Evolutionary conservation across 1,284 basidiomycete species (phyloP), one percentile per base, ranked within the genome.

Genomic region (Golubevia sp.): DNA sequence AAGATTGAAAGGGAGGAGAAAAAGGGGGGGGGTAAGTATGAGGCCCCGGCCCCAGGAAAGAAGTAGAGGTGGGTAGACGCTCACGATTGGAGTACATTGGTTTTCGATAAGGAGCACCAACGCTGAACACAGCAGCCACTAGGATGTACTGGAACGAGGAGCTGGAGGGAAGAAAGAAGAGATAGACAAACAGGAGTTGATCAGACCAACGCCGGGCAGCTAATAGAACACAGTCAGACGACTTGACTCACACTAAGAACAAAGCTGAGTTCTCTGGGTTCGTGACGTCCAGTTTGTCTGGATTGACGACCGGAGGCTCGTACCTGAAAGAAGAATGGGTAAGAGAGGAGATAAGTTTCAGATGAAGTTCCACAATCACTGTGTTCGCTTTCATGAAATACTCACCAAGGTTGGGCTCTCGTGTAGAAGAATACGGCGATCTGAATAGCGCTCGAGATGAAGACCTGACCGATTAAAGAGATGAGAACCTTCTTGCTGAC

Each of bases 71-170:
- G 27, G 8, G 23, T 1, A 61, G 26, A 11, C 18, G 50, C 64
- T 70, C 44, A 93, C 94, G 89, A 82, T 99, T 99, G 6, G 94
- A 93, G 88, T 91, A 96, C 87, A 99, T 93, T 15, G 94, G 89
- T 84, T 92, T 91, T 59, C 97, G 89, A 85, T 96, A 99, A 1
- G 97, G 97, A 11, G 95, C 94, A 0, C 97, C 97, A 70, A 98
- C 97, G 82, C 92, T 95, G 86, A 99, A 99, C 0, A 98, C 93
- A 0, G 91, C 94, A 11, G 95, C 96, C 6, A 97, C 93, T 49
- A 98, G 87, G 72, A 99, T 93, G 85, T 99, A 99, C 85, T 99
- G 97, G 89, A 98, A 99, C 68, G 93, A 96, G 2, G 95, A 97
- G 3, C 20, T 21, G n/a, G 2, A 25, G 49, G 13, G 34, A 27